A percentile compares a stretch with the other conserved stretches of the same genome.
These are phyloP conservation scores for Bipolaris zeicola DNA, from an alignment of 2,329 filamentous ascomycete genomes.

Conservation along the genomic window DNA sequence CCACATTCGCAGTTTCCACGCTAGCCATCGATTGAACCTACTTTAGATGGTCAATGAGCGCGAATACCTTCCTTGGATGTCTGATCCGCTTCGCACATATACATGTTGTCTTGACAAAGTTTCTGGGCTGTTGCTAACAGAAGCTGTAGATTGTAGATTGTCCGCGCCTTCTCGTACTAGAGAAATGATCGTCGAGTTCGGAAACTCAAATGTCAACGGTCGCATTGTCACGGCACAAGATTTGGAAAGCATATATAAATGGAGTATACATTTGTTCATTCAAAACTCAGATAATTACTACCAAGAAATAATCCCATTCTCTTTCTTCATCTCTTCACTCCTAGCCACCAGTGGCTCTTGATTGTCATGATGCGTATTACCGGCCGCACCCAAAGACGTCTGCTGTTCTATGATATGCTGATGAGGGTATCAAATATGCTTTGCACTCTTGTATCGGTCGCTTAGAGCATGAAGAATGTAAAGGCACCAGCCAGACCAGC, in stretches of 20 bases:
- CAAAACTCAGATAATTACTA: constrained; percentile 13
- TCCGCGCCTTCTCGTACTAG: not conserved
- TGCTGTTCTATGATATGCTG: not conserved
- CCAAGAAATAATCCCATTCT: constrained; percentile 5
- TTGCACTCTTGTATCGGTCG: constrained; percentile 2
- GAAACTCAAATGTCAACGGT: not conserved
- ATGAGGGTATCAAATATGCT: constrained; percentile 21
- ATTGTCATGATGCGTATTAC: constrained; percentile 3
- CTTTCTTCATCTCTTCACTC: constrained; percentile 1
- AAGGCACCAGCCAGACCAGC: constrained; percentile 37
- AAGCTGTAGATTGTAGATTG: constrained; percentile 12
- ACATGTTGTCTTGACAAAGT: not conserved
- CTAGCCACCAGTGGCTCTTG: not conserved
- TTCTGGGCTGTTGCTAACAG: constrained; percentile 8
- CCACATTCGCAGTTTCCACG: constrained; percentile 91
- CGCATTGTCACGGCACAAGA: not conserved
- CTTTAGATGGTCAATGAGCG: constrained; percentile 69
- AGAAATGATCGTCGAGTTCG: not conserved
- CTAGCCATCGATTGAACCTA: constrained; percentile 71
- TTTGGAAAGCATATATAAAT: not conserved
- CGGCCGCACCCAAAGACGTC: not conserved
- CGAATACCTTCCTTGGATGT: constrained; percentile 75
- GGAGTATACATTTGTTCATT: constrained; percentile 10
- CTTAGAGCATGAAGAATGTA: constrained; percentile 41
- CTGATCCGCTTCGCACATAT: constrained; percentile 54